Conservation (phyloP, 768 basidiomycete genomes). For the Agrocybe pediades region DNA sequence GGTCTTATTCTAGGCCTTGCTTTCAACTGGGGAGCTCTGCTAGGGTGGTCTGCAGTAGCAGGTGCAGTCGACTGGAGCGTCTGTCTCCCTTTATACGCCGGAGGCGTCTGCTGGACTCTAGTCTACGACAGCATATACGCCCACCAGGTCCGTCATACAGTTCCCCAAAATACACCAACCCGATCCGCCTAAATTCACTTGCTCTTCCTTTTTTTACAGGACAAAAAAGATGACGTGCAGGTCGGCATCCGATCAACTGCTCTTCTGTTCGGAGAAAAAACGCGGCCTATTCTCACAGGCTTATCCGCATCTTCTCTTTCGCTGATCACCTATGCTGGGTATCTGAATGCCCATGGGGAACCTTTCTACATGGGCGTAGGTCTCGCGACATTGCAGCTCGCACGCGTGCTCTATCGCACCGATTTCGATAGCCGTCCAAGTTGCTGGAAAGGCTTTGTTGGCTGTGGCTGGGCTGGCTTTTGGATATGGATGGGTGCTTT, state of each 20-base stretch:
- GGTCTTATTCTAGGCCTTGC: constrained; percentile 64
- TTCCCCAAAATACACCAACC: neutral
- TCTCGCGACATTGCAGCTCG: constrained; percentile 75
- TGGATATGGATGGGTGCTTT: constrained; percentile 84
- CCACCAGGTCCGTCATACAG: constrained; percentile 75
- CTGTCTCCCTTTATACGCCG: constrained; percentile 86
- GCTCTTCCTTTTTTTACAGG: constrained; percentile 45
- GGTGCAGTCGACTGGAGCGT: constrained; percentile 80
- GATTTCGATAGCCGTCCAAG: constrained; percentile 75
- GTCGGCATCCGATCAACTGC: constrained; percentile 95
- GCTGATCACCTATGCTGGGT: constrained; percentile 76
- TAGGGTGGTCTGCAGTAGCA: constrained; percentile 95
- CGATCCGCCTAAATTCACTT: neutral
- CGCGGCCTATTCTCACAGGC: constrained; percentile 72
- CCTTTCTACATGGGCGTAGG: constrained; percentile 82
- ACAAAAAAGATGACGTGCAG: constrained; percentile 87
- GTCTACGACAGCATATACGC: constrained; percentile 99
- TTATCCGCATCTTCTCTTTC: constrained; percentile 77
- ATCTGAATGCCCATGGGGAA: constrained; percentile 73
- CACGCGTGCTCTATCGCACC: constrained; percentile 71
- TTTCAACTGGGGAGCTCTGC: constrained; percentile 96
- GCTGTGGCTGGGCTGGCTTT: constrained; percentile 87
- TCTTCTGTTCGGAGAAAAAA: constrained; percentile 79
- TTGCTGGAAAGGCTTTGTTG: constrained; percentile 89
- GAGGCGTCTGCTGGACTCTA: constrained; percentile 90